phyloP scores from a whole-genome alignment of 2,329 filamentous ascomycete species.

The Ilyonectria destructans region DNA sequence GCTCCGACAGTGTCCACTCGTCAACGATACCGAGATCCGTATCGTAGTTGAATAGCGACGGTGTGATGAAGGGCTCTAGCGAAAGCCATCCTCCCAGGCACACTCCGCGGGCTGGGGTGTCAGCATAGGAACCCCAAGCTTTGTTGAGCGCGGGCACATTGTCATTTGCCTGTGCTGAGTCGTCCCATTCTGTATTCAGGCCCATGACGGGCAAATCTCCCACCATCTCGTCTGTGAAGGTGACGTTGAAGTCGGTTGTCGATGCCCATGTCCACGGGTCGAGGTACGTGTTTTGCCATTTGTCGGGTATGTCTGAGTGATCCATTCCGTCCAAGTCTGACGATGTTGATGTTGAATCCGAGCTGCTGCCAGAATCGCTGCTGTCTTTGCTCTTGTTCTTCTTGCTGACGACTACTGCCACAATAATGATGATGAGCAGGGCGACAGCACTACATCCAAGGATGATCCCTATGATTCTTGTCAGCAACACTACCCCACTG shows the following conservation, averaged over 20 bases:
- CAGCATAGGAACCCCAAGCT: constrained; percentile 83
- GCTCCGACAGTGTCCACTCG: constrained; percentile 84
- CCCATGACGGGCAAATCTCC: constrained; percentile 95
- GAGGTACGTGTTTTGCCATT: constrained; percentile 82
- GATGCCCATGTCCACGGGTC: constrained; percentile 95
- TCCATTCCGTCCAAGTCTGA: constrained; percentile 66
- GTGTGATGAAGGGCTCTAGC: constrained; percentile 95
- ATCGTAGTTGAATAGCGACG: constrained; percentile 86
- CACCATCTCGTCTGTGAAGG: constrained; percentile 88
- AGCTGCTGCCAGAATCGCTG: constrained; percentile 39
- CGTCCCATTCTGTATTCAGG: constrained; percentile 87
- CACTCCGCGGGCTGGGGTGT: constrained; percentile 87
- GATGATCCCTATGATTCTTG: constrained; percentile 67
- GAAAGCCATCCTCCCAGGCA: constrained; percentile 96
- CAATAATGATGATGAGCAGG: constrained; percentile 77
- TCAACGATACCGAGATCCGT: constrained; percentile 80
- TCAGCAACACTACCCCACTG: constrained; percentile 35
- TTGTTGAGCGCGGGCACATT: constrained; percentile 85
- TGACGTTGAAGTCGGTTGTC: constrained; percentile 92
- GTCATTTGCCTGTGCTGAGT: constrained; percentile 83
- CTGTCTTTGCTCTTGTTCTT: constrained; percentile 67
- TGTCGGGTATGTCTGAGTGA: constrained; percentile 72
- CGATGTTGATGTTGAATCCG: constrained; percentile 48
- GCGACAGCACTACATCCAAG: constrained; percentile 69
- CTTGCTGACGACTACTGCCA: constrained; percentile 77